These are phyloP conservation scores for Cyberlindnera euphorbiiphila DNA, from an alignment of 805 yeast species.

Conservation along the genomic window DNA sequence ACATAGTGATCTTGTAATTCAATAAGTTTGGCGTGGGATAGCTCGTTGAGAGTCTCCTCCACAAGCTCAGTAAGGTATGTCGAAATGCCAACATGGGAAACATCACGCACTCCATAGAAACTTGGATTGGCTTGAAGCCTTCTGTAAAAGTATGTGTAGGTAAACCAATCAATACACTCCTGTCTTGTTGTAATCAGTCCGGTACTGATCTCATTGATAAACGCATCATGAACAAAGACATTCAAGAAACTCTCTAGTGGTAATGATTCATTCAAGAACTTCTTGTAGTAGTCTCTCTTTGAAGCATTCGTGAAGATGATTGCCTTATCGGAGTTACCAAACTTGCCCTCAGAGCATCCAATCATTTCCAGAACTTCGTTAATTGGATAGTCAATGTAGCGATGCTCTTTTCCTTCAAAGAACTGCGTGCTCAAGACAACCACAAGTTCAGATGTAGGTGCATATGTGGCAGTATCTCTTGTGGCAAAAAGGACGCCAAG, in stretches of 20 bases:
- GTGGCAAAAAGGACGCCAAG: slow-evolving; percentile 59
- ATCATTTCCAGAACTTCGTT: slow-evolving; percentile 65
- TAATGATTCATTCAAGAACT: slow-evolving; percentile 66
- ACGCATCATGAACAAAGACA: slow-evolving; percentile 56
- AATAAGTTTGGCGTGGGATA: slow-evolving; percentile 57
- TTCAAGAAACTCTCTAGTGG: slow-evolving; percentile 81
- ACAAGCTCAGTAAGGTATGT: slow-evolving; percentile 81
- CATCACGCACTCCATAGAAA: slow-evolving; percentile 74
- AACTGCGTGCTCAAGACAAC: slow-evolving; percentile 67
- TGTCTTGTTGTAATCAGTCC: slow-evolving; percentile 63
- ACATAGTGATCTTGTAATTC: slow-evolving; percentile 45
- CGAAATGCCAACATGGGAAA: slow-evolving; percentile 64
- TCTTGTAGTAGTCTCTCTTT: slow-evolving; percentile 59
- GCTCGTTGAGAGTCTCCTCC: slow-evolving; percentile 63
- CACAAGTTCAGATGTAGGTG: slow-evolving; percentile 52
- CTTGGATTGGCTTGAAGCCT: slow-evolving; percentile 81
- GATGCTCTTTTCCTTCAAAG: slow-evolving; percentile 70
- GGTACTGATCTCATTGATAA: slow-evolving; percentile 71
- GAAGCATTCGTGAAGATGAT: slow-evolving; percentile 54
- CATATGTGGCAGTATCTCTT: slow-evolving; percentile 46
- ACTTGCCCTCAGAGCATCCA: slow-evolving; percentile 35
- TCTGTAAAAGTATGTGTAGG: slow-evolving; percentile 78
- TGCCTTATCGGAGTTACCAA: slow-evolving; percentile 38
- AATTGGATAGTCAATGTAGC: slow-evolving; percentile 65
- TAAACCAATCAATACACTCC: slow-evolving; percentile 87